Evolutionary conservation across 352 stramenopile species (phyloP).

Genomic region (Pythium aristosporum): DNA sequence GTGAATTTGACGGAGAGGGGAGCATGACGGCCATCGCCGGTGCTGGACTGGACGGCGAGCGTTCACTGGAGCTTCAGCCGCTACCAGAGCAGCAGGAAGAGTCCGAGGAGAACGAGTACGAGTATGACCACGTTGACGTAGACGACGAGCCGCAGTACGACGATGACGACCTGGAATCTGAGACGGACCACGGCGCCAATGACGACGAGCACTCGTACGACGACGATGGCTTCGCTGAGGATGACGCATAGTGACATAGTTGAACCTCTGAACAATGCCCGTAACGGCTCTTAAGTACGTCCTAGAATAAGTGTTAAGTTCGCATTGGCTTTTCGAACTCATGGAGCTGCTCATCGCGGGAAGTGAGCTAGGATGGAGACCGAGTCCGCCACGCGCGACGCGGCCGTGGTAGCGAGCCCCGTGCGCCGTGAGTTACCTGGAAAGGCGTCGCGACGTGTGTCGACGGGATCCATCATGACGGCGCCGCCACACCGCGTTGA

Average conservation of each 20-base stretch:
- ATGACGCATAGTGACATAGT: conserved; percentile 8
- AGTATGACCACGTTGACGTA: conserved; percentile 37
- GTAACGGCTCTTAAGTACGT: conserved; percentile 7
- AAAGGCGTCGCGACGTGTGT: conserved; percentile 5
- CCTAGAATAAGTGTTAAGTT: neutral
- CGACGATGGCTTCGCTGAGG: conserved; percentile 42
- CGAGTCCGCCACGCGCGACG: neutral
- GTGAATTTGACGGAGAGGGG: conserved; percentile 49
- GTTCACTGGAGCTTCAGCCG: neutral
- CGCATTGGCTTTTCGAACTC: conserved; percentile 7
- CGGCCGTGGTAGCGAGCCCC: neutral
- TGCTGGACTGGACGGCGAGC: neutral
- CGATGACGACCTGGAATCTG: conserved; percentile 22
- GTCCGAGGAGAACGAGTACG: conserved; percentile 38
- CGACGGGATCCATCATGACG: conserved; percentile 6
- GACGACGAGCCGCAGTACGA: conserved; percentile 23
- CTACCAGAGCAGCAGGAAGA: neutral
- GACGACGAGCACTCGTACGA: conserved; percentile 34
- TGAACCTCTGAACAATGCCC: conserved; percentile 3
- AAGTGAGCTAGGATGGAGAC: neutral
- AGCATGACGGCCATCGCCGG: neutral
- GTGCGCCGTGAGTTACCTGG: neutral
- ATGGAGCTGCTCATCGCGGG: neutral
- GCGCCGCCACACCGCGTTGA: conserved; percentile 33
- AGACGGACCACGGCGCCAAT: conserved; percentile 6